Conservation (phyloP, 1,139 yeast species). For the Yamadazyma friedrichii region DNA sequence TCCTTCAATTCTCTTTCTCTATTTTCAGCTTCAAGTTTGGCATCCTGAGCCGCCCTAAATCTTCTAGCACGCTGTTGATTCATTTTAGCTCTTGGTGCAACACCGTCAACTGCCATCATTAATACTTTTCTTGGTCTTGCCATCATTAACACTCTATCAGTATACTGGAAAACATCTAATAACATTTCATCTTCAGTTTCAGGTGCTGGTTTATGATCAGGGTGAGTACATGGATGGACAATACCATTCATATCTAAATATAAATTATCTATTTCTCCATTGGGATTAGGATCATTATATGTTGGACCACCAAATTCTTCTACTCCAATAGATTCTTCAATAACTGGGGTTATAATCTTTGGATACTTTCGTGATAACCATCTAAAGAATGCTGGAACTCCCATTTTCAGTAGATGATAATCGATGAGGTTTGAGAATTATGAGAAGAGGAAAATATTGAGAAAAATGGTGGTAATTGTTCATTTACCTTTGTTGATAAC, state of each 20-base stretch:
- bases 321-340: constrained; percentile 66
- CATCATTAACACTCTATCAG: constrained; percentile 86
- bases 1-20: constrained; percentile 52
- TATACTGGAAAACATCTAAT: constrained; percentile 82
- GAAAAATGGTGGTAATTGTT: background rate
- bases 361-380: constrained; percentile 96
- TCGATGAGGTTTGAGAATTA: constrained; percentile 5
- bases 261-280: constrained; percentile 90
- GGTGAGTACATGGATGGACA: constrained; percentile 97
- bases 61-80: constrained; percentile 96
- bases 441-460: background rate
- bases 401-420: constrained; percentile 29
- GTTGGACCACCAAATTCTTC: constrained; percentile 56
- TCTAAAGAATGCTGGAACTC: constrained; percentile 97
- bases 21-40: constrained; percentile 62
- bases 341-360: constrained; percentile 85
- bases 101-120: constrained; percentile 97
- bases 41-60: constrained; percentile 92
- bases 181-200: constrained; percentile 95
- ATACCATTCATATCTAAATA: constrained; percentile 97
- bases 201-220: constrained; percentile 91
- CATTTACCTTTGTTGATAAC: no score
- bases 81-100: constrained; percentile 98
- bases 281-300: constrained; percentile 80
- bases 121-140: constrained; percentile 92